These are phyloP conservation scores for Chimonanthus praecox DNA, from an alignment of 164 flowering plant species.

Conservation along the genomic window DNA sequence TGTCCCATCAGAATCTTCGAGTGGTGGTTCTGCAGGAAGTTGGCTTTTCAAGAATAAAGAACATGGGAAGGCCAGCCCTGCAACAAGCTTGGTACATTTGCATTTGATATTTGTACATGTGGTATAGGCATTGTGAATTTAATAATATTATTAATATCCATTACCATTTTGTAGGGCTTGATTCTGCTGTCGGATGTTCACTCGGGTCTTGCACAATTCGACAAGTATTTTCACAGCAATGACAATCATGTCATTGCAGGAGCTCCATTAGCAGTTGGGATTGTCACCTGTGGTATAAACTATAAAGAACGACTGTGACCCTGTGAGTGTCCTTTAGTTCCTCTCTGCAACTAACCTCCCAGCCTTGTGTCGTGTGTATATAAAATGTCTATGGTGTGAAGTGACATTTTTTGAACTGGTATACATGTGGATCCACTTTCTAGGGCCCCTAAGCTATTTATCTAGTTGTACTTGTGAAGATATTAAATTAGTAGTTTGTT, in stretches of 20 bases:
- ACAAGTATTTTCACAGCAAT: slow-evolving; percentile 81
- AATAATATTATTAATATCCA: not conserved
- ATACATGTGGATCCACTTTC: not conserved
- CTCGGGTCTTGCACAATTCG: slow-evolving; percentile 84
- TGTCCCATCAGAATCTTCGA: slow-evolving; percentile 60
- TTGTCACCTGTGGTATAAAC: slow-evolving; percentile 71
- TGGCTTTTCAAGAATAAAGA: slow-evolving; percentile 98
- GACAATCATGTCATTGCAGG: slow-evolving; percentile 87
- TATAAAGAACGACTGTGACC: slow-evolving; percentile 85
- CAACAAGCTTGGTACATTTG: slow-evolving; percentile 84
- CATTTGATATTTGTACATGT: not conserved
- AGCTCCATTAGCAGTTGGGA: slow-evolving; percentile 86
- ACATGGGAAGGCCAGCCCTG: slow-evolving; percentile 96
- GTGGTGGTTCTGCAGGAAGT: slow-evolving; percentile 64
- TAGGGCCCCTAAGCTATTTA: not conserved
- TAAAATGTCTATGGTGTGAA: not conserved
- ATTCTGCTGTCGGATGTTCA: slow-evolving; percentile 93
- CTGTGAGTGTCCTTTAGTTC: slow-evolving; percentile 43
- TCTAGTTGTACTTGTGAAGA: not conserved
- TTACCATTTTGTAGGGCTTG: slow-evolving; percentile 58
- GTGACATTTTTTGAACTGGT: not conserved
- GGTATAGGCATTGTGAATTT: not conserved
- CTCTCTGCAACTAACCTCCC: not conserved
- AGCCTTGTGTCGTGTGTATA: not conserved
- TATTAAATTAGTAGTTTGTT: too few relatives aligned